A percentile compares a stretch with the other conserved stretches of the same genome.
Conservation (phyloP, 2,329 filamentous ascomycete genomes). For the Stemphylium beticola region DNA sequence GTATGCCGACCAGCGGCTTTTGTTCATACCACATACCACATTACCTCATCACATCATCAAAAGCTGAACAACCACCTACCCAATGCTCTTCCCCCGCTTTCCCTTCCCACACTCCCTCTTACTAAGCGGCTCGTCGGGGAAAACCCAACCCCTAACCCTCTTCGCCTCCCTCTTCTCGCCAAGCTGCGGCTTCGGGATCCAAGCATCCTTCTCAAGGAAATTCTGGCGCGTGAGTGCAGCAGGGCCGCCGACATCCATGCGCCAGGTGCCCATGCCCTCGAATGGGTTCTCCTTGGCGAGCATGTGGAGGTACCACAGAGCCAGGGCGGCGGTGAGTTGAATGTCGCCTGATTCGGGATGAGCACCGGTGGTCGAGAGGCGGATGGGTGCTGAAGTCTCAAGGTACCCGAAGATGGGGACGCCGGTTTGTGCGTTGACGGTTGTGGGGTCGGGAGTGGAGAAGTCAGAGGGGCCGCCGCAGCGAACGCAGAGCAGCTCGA, state of each 20-base stretch:
- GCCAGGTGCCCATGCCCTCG: conserved; percentile 68
- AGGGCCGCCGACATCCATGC: conserved; percentile 74
- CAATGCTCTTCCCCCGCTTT: conserved; percentile 37
- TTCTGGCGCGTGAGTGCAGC: conserved; percentile 75
- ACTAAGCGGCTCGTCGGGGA: conserved; percentile 74
- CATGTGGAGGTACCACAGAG: conserved; percentile 79
- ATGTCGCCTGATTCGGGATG: conserved; percentile 49
- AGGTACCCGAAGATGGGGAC: conserved; percentile 86
- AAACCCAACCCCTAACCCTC: conserved; percentile 74
- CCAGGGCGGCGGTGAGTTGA: conserved; percentile 72
- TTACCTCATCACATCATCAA: not conserved
- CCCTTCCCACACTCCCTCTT: conserved; percentile 65
- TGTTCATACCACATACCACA: not conserved
- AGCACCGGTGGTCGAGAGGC: conserved; percentile 54
- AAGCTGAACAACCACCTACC: conserved; percentile 1
- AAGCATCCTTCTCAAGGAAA: conserved; percentile 71
- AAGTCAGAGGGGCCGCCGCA: conserved; percentile 63
- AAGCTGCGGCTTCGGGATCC: conserved; percentile 76
- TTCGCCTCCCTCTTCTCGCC: conserved; percentile 80
- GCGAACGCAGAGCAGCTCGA: conserved; percentile 89
- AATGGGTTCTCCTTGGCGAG: conserved; percentile 67
- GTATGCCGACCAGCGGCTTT: not conserved
- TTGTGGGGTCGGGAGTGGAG: conserved; percentile 42
- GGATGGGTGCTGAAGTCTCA: conserved; percentile 69
- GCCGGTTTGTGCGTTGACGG: conserved; percentile 55